Base-by-base conservation (phyloP, 768 basidiomycete species). In the Mycena chlorophos region DNA sequence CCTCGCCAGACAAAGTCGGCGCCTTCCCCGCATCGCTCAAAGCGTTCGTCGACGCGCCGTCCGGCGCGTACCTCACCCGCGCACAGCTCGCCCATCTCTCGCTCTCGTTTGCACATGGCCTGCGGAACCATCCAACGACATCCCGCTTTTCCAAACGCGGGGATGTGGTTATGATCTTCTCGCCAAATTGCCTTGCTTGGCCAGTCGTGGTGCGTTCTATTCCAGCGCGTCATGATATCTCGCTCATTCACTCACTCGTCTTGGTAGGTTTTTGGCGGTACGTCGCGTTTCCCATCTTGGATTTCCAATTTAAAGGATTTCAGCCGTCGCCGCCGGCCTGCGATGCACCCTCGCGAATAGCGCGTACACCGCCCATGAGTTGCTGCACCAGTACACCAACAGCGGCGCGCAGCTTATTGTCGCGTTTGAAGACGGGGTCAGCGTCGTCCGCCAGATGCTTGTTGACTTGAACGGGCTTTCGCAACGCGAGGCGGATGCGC, bases 291-390 rank as follows among this genome's bases (percentile, higher is more conserved):
- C n/a, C n/a, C 29, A 19, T 26, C 38, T 26, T 31, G 42, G 19
- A 52, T 34, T 26, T 31, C 49, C 31, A 23, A 14, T 40, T 51
- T 54, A 47, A 25, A 25, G 14, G 39, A 31, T 25, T 25, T 17
- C 68, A 47, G 68, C 70, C 66, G 74, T 86, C 39, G 86, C 91
- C 0, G 87, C 86, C 0, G 89, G 88, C 3, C 65, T 90, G 16
- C 72, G 81, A 40, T 80, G 82, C 50, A 89, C 91, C 0, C 82
- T 89, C 14, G 87, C 88, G 16, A 94, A 92, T 66, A 84, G 79
- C 55, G 76, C 78, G 0, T 94, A 90, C 64, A 87, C 84, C 3
- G 67, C 84, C 3, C 65, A 71, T 6, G 93, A 95, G 65, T 78
- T 94, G 0, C 77, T 75, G 1, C 83, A 84, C 68, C 93, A 95